Evolutionary conservation across 2,329 filamentous ascomycete genomes (phyloP).

Genomic region (Diplodia mutila): DNA sequence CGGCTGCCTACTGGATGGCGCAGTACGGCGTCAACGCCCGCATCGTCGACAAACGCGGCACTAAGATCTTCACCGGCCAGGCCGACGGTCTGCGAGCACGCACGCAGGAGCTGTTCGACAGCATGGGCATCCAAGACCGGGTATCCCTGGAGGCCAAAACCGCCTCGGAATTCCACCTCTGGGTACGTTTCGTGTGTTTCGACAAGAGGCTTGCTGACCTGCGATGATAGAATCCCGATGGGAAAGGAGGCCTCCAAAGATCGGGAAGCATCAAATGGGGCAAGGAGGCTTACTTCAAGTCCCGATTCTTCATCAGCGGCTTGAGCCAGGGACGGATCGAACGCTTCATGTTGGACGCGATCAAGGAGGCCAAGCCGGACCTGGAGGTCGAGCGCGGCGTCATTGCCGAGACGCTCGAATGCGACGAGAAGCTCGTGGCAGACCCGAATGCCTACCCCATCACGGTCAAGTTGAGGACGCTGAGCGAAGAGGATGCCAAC

Average conservation of each 20-base stretch:
- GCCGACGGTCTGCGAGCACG: slow-evolving; percentile 69
- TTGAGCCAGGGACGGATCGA: slow-evolving; percentile 3
- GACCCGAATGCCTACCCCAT: slow-evolving; percentile 24
- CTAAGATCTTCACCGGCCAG: slow-evolving; percentile 59
- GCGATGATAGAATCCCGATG: neutral
- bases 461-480: neutral
- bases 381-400: neutral
- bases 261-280: slow-evolving; percentile 29
- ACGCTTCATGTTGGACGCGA: neutral
- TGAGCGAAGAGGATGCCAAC: neutral
- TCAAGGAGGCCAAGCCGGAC: neutral
- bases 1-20: slow-evolving; percentile 10
- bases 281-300: slow-evolving; percentile 41
- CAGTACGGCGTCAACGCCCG: neutral
- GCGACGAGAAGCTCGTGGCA: slow-evolving; percentile 54
- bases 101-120: slow-evolving; percentile 72
- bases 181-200: neutral
- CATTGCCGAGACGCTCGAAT: neutral
- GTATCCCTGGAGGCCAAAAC: slow-evolving; percentile 59
- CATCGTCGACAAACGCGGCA: slow-evolving; percentile 59
- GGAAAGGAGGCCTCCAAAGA: neutral
- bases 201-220: neutral
- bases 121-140: slow-evolving; percentile 66
- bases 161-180: slow-evolving; percentile 46
- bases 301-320: neutral